Percentiles rank a stretch among this genome's conserved stretches.
Evolutionary conservation across 2,329 filamentous ascomycete species (phyloP).

Genomic region (Trichoderma harzianum): DNA sequence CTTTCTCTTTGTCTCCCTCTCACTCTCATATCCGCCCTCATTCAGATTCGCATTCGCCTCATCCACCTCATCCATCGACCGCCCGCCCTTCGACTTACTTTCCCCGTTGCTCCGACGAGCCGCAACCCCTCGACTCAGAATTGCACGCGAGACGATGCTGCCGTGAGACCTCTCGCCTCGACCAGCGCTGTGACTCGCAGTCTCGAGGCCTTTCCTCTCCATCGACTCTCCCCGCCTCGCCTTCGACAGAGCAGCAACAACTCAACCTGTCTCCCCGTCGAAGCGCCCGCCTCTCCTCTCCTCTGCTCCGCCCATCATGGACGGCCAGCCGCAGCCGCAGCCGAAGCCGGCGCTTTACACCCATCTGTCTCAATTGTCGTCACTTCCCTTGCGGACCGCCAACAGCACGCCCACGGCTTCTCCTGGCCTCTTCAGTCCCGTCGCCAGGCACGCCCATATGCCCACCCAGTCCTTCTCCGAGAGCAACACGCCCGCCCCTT

Average conservation of each 20-base stretch:
- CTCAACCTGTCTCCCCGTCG: neutral
- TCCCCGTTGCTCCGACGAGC: neutral
- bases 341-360: conserved; percentile 28
- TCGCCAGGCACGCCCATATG: conserved; percentile 39
- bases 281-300: neutral
- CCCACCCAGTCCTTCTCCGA: conserved; percentile 48
- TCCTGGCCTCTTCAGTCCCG: conserved; percentile 59
- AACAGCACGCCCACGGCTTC: conserved; percentile 59
- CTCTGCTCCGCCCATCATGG: conserved; percentile 8
- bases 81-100: too few species aligned
- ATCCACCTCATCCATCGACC: too few species aligned
- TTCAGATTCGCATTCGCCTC: too few species aligned
- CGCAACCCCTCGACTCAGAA: conserved; percentile 2
- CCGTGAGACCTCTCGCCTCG: conserved; percentile 3
- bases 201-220: conserved; percentile 1
- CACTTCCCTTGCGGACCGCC: conserved; percentile 46
- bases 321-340: conserved; percentile 17
- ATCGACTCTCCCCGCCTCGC: neutral
- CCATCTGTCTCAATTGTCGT: conserved; percentile 35
- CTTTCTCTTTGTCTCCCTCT: neutral
- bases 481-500: conserved; percentile 49
- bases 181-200: conserved; percentile 12
- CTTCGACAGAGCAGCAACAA: neutral
- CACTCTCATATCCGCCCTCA: neutral
- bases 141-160: conserved; percentile 13